Evolutionary conservation across 495 filamentous ascomycete species (phyloP).

Genomic region (Hypoxylon lienhwacheense): DNA sequence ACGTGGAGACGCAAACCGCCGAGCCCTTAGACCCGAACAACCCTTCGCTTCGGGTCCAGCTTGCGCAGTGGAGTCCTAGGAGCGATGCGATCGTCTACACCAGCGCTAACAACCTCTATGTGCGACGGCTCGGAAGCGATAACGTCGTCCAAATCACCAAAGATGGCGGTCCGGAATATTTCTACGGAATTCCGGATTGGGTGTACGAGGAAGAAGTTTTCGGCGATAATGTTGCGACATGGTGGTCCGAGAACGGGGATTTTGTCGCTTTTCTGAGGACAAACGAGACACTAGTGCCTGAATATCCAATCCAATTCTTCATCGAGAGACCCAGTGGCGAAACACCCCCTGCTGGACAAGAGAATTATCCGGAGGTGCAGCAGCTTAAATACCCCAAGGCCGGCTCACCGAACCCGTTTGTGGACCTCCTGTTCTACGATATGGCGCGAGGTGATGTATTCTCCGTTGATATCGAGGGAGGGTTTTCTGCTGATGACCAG

Average conservation of each 20-base stretch:
- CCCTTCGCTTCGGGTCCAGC: conserved; percentile 68
- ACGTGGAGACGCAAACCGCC: conserved; percentile 78
- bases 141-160: conserved; percentile 73
- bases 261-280: conserved; percentile 90
- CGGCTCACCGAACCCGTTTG: conserved; percentile 88
- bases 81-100: conserved; percentile 87
- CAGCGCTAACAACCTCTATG: conserved; percentile 81
- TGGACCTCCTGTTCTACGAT: conserved; percentile 87
- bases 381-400: conserved; percentile 98
- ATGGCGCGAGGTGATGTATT: conserved; percentile 78
- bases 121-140: conserved; percentile 63
- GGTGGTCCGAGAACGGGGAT: conserved; percentile 90
- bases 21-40: conserved; percentile 75
- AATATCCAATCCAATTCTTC: conserved; percentile 94
- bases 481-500: conserved; percentile 78
- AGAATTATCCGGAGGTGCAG: conserved; percentile 86
- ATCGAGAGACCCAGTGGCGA: conserved; percentile 82
- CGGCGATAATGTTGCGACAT: conserved; percentile 75
- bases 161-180: conserved; percentile 82
- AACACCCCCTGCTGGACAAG: conserved; percentile 68
- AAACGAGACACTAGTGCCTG: conserved; percentile 87
- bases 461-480: conserved; percentile 70
- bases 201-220: conserved; percentile 99
- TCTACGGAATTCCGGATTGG: conserved; percentile 98
- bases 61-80: conserved; percentile 87